Evolutionary conservation across 2,329 filamentous ascomycete genomes (phyloP).

Genomic region (Teratosphaeriaceae sp.): DNA sequence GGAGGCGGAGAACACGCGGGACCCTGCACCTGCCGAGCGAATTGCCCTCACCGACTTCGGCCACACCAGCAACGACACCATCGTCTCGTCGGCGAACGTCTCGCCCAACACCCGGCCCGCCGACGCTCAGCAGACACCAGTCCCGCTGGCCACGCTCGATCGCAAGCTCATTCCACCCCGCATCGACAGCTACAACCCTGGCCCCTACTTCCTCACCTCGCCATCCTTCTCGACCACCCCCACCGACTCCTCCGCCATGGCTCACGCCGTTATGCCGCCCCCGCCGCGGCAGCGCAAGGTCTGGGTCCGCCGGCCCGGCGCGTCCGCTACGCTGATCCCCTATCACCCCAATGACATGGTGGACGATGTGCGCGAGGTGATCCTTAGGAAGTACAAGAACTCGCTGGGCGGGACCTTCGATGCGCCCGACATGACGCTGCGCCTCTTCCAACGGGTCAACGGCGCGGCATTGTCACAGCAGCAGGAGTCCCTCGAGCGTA

Average conservation of each 20-base stretch:
- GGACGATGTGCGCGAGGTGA: constrained; percentile 88
- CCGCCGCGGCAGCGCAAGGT: constrained; percentile 63
- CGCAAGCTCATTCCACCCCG: constrained; percentile 35
- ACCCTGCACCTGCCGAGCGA: not conserved
- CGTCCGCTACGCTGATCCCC: constrained; percentile 79
- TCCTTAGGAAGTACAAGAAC: constrained; percentile 89
- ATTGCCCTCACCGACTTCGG: not conserved
- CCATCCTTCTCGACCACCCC: constrained; percentile 23
- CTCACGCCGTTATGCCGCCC: constrained; percentile 17
- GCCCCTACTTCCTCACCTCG: constrained; percentile 5
- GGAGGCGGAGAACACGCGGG: constrained; percentile 1
- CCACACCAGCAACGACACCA: not conserved
- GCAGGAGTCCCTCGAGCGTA: constrained; percentile 61
- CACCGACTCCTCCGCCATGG: constrained; percentile 22
- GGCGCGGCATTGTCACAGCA: constrained; percentile 32
- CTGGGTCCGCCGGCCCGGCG: constrained; percentile 85
- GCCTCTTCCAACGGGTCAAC: constrained; percentile 58
- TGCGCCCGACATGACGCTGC: constrained; percentile 77
- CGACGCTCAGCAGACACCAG: constrained; percentile 4
- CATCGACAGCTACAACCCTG: too few species aligned
- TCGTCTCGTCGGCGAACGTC: not conserved
- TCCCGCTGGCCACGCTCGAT: constrained; percentile 26
- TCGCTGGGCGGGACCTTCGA: constrained; percentile 85
- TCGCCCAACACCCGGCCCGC: not conserved
- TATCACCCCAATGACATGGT: constrained; percentile 85